Conservation (phyloP, 73 alveolate species). For the Effrenium voratum region DNA sequence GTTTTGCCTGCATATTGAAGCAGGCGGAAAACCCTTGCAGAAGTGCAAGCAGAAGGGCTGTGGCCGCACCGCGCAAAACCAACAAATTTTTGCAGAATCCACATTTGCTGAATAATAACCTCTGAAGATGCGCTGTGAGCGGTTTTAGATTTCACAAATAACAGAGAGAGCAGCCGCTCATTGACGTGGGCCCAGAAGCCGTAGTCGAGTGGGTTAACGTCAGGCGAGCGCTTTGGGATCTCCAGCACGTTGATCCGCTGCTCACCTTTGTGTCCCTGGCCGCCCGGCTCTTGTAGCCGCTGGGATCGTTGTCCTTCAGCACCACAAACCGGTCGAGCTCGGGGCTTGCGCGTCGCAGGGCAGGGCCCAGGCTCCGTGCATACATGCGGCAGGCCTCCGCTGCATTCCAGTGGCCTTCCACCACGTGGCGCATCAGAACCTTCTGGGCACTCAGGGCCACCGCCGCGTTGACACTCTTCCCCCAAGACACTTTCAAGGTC, state of each 20-base stretch:
- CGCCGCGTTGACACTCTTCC: too few relatives aligned
- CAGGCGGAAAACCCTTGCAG: too few relatives aligned
- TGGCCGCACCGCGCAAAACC: too few relatives aligned
- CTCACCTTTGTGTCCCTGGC: not conserved
- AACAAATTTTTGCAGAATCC: too few relatives aligned
- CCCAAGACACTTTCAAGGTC: too few relatives aligned
- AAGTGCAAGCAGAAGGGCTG: too few relatives aligned
- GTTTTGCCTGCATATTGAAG: too few relatives aligned
- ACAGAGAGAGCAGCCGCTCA: not conserved
- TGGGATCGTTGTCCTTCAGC: conserved; percentile 11
- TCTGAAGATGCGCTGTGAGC: too few relatives aligned
- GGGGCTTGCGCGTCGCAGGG: not conserved
- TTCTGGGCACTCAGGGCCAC: too few relatives aligned
- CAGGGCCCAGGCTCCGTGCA: not conserved
- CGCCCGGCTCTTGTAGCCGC: not conserved
- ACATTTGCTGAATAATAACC: too few relatives aligned
- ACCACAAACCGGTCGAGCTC: not conserved
- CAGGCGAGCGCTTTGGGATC: not conserved
- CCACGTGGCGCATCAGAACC: too few relatives aligned
- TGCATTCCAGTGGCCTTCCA: not conserved
- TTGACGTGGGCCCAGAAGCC: conserved; percentile 4
- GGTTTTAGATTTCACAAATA: too few relatives aligned
- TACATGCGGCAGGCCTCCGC: not conserved
- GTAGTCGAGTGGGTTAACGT: not conserved
- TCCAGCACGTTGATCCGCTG: not conserved